Base-by-base conservation (phyloP, 768 basidiomycete genomes). In the Xerocomellus dryophilus region DNA sequence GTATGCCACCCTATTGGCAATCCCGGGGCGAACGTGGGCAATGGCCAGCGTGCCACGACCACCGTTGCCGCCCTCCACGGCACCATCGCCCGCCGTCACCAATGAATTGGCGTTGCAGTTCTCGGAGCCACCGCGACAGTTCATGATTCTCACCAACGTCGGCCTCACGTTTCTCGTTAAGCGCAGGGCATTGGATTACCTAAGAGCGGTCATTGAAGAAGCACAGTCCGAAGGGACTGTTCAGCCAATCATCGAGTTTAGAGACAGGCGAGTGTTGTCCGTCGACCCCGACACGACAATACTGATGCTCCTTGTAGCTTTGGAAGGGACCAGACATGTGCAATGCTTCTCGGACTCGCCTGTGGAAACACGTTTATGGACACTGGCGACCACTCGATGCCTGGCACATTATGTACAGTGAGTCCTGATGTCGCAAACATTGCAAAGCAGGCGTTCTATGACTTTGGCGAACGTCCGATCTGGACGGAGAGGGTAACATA, bases 301-400 rank as follows among this genome's bases (percentile, higher is more conserved):
- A 43, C 51, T 59, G 29, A 63, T 40, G 15, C 43, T 47, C 20
- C 54, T 43, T 32, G 17, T 61, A 96, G 94, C 65, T 97, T 90
- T 68, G 93, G 94, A 43, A 82, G 92, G 49, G 90, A 94, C 67
- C 90, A 96, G 64, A 88, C 91, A 4, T 95, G 93, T 62, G 87
- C 91, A 6, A 95, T 97, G 90, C 81, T 93, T 17, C 79, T 96
- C 14, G 88, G 86, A 11, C 79, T 98, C 51, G 90, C 93, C 0
- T 81, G 88, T 54, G 90, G 88, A 34, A 94, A 93, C 68, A 85
- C 86, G 1, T 93, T 86, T 70, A 70, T 93, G 50, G 85, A 88
- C 53, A 70, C 75, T 27, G 72, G 73, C n/a, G 81, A 82, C 45
- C 76, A 76, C 47, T 69, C 77, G 21, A 66, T 72, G 11, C 50